Evolutionary conservation across 1,139 yeast species (phyloP), one percentile per base, ranked within the genome.

Genomic region (Candida frijolesensis): DNA sequence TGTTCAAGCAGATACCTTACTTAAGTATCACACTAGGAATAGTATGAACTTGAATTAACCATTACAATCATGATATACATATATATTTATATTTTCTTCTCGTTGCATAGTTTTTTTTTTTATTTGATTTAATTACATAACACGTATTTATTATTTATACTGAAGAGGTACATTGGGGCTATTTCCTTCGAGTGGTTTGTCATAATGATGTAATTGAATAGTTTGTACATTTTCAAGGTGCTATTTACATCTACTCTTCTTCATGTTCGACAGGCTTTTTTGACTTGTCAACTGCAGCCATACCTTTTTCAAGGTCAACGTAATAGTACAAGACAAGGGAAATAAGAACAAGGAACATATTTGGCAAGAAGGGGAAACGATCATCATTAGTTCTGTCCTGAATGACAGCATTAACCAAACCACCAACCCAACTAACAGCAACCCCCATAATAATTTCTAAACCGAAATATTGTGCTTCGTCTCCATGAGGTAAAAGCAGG

Each of bases 1-100:
- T 51, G 71, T 80, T 1, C 78, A 76, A 54, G 83, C 83, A 3
- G 81, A 77, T 54, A 74, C 79, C 4, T 70, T 79, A 51, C 62
- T 79, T 43, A 68, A 76, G 14, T 75, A 74, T 53, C 81, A 76
- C 52, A 71, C 77, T 9, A 64, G 79, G 55, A 71, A 70, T 45
- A 74, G 78, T 58, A 67, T 72, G 42, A 65, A 61, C 50, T 58
- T 65, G 51, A 61, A 53, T 45, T 58, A 51, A 44, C 22, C 4
- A 38, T 16, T 14, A 9, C 34, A 10, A 19, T 19, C 4, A 27
- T 41, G 15, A 14, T 27, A 32, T 25, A 33, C n/a, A n/a, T 22
- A 10, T 22, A 30, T 41, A 14, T 14, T 39, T 47, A 32, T 22
- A 25, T 32, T 27, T 47, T 43, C 38, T 38, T 42, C 33, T n/a